Evolutionary conservation across 1,139 yeast genomes (phyloP).

Genomic region (Trichomonascaceae sp.): DNA sequence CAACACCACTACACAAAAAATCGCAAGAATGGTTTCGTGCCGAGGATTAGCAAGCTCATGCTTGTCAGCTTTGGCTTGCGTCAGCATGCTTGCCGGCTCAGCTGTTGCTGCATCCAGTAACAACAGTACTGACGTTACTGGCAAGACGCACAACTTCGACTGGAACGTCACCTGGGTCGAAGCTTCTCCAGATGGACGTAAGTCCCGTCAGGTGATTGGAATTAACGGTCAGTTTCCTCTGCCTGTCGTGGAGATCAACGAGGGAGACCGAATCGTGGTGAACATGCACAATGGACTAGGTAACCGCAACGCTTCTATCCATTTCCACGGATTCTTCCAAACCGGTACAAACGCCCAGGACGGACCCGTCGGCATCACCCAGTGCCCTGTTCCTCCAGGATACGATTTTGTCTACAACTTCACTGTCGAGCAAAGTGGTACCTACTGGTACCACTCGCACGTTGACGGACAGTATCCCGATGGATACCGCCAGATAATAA

Average conservation of each 20-base stretch:
- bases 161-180: conserved; percentile 63
- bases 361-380: conserved; percentile 78
- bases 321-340: conserved; percentile 88
- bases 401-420: conserved; percentile 60
- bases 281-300: conserved; percentile 56
- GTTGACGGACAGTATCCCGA: conserved; percentile 78
- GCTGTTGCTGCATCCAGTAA: not conserved
- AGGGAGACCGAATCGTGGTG: conserved; percentile 64
- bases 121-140: conserved; percentile 17
- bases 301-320: conserved; percentile 56
- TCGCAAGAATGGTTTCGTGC: too few species aligned
- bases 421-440: conserved; percentile 75
- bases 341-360: conserved; percentile 63
- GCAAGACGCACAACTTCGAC: conserved; percentile 51
- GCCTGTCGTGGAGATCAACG: conserved; percentile 58
- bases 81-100: too few species aligned
- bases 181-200: conserved; percentile 66
- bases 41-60: too few species aligned
- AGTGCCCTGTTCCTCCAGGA: conserved; percentile 78
- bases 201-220: conserved; percentile 56
- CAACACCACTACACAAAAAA: too few species aligned
- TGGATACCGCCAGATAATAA: conserved; percentile 74
- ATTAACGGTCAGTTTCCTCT: conserved; percentile 80
- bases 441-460: conserved; percentile 95
- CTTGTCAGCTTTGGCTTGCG: too few species aligned